Percentiles rank a stretch among this genome's conserved stretches.
Conservation (phyloP, 1,284 basidiomycete species). For the Sphaerobolus stellatus region DNA sequence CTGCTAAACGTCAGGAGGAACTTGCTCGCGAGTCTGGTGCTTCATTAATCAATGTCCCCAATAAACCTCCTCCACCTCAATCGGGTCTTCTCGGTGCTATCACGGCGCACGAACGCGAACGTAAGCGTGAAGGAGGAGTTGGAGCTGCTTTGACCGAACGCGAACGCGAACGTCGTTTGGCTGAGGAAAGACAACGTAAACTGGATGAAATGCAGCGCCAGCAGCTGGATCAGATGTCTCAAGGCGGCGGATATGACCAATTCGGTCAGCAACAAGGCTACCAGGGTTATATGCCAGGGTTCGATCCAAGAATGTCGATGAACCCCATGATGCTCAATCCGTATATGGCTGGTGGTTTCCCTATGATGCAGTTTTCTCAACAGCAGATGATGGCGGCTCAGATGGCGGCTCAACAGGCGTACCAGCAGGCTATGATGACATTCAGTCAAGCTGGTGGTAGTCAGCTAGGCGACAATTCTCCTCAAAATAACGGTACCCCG, state of each 20-base stretch:
- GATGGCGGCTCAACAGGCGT: constrained; percentile 83
- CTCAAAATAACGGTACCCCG: constrained; percentile 55
- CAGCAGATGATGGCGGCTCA: constrained; percentile 91
- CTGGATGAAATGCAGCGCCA: constrained; percentile 87
- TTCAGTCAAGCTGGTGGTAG: constrained; percentile 71
- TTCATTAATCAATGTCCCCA: constrained; percentile 89
- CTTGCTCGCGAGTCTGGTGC: constrained; percentile 86
- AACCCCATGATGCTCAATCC: constrained; percentile 57
- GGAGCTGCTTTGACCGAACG: constrained; percentile 94
- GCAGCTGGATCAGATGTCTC: constrained; percentile 85
- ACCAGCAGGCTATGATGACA: constrained; percentile 87
- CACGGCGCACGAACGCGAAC: constrained; percentile 90
- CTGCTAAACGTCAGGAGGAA: constrained; percentile 93
- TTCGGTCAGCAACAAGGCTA: constrained; percentile 43
- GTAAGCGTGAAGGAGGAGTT: constrained; percentile 91
- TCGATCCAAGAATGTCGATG: constrained; percentile 34
- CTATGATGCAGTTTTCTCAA: constrained; percentile 70
- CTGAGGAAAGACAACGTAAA: constrained; percentile 89
- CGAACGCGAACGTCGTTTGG: constrained; percentile 86
- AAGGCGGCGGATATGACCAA: constrained; percentile 37
- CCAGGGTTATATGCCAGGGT: constrained; percentile 54
- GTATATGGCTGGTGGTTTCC: constrained; percentile 45
- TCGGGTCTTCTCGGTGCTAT: constrained; percentile 95
- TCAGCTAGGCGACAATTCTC: constrained; percentile 30
- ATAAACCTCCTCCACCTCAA: constrained; percentile 93